These are phyloP conservation scores for Metschnikowia arizonensis DNA, from an alignment of 805 yeast species.

Conservation along the genomic window DNA sequence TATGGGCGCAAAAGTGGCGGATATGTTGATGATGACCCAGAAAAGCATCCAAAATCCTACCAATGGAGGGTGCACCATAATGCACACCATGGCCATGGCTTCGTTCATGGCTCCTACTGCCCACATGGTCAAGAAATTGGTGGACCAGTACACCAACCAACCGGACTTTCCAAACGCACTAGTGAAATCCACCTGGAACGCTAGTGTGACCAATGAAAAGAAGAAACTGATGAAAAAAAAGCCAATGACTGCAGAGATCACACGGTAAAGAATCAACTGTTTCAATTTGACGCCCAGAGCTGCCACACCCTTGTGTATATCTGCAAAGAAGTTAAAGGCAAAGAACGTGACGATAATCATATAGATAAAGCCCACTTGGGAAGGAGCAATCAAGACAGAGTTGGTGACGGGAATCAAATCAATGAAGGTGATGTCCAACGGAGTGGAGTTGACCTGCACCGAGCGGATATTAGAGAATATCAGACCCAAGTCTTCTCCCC, in stretches of 20 bases:
- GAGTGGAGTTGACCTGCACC: constrained; percentile 24
- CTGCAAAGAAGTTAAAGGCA: constrained; percentile 57
- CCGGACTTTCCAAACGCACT: constrained; percentile 62
- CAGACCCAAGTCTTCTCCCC: constrained; percentile 14
- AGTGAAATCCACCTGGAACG: constrained; percentile 61
- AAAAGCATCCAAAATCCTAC: constrained; percentile 68
- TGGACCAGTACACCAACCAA: constrained; percentile 71
- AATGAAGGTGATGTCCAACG: constrained; percentile 29
- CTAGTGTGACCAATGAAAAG: constrained; percentile 57
- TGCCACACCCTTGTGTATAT: constrained; percentile 49
- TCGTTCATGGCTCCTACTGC: constrained; percentile 78
- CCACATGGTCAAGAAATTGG: constrained; percentile 61
- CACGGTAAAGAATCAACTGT: constrained; percentile 51
- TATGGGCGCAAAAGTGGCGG: constrained; percentile 66
- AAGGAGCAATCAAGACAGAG: constrained; percentile 56
- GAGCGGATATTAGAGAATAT: constrained; percentile 15
- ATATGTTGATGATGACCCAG: constrained; percentile 65
- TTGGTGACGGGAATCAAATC: constrained; percentile 52
- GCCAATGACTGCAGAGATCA: constrained; percentile 46
- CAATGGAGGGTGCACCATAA: constrained; percentile 55
- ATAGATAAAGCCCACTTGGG: constrained; percentile 73
- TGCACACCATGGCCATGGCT: constrained; percentile 49
- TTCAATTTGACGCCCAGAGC: constrained; percentile 36
- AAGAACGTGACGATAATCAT: constrained; percentile 69
- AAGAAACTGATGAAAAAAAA: constrained; percentile 57